Evolutionary conservation across 2,329 filamentous ascomycete species (phyloP).

Genomic region (Davidsoniella virescens): DNA sequence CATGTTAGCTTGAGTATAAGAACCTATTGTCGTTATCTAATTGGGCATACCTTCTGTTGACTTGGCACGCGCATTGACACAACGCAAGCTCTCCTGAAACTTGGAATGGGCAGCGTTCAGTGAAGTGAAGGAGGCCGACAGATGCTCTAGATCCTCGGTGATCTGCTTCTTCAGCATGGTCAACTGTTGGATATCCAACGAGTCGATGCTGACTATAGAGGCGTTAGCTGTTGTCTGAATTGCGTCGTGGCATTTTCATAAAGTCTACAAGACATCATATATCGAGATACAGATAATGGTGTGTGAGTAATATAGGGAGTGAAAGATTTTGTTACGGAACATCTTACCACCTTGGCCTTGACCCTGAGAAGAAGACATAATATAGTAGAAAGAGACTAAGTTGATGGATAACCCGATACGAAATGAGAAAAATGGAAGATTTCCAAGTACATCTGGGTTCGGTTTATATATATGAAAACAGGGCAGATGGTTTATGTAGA

Average conservation of each 20-base stretch:
- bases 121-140: conserved; percentile 78
- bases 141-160: conserved; percentile 87
- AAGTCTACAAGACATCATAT: not conserved
- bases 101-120: conserved; percentile 79
- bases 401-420: too few species aligned
- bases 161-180: conserved; percentile 88
- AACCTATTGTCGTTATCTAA: not conserved
- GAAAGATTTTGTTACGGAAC: not conserved
- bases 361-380: conserved; percentile 9
- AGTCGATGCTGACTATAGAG: conserved; percentile 42
- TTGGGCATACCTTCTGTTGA: conserved; percentile 11
- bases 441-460: too few species aligned
- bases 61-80: conserved; percentile 38
- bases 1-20: not conserved
- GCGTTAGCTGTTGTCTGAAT: not conserved
- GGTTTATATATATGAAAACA: too few species aligned
- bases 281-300: not conserved
- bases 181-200: conserved; percentile 71
- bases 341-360: conserved; percentile 7
- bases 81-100: conserved; percentile 76
- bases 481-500: too few species aligned
- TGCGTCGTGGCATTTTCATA: not conserved
- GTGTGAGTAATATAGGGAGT: not conserved
- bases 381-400: not conserved
- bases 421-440: too few species aligned